Evolutionary conservation across 495 filamentous ascomycete genomes (phyloP), one percentile per base, ranked within the genome.

Genomic region (Aspergillus egyptiacus): DNA sequence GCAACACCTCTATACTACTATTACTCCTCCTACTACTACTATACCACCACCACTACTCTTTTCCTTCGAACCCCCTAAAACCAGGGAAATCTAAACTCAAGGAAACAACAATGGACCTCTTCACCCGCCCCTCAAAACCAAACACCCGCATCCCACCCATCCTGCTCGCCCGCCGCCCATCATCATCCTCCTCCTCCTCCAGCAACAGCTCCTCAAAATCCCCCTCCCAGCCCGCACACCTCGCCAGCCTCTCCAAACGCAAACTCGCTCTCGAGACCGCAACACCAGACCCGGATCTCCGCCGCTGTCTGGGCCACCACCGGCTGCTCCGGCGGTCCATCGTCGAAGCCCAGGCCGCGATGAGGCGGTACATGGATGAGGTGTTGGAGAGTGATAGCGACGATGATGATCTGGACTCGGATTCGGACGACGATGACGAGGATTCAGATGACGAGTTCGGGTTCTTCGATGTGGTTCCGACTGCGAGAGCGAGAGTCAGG

Each of bases 241-340:
- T 64, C 23, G 58, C 46, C 32, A 22, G 20, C 10, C 36, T 64
- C 34, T 64, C 61, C 11, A 51, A 51, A 27, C 34, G 46, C 15
- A 58, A 64, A 15, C 55, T 64, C 2, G 41, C 50, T 9, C 28
- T 45, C 22, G 55, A 64, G 35, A 10, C 48, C 2, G 22, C 55
- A 8, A 38, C 51, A 1, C 36, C 44, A 14, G 54, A 53, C 19
- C 61, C 61, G 10, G 53, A 64, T 31, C 51, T 64, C 7, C 61
- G 61, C 9, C 57, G 58, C 10, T 64, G 61, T 18, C 27, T 64
- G 0, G 57, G 51, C 37, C 61, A 64, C 43, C 53, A 58, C 17
- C 34, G 50, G 1, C 38, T 64, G 14, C 51, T 61, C 13, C 46
- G 44, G 7, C 54, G 50, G 4, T 63, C 60, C 1, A 46, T 59